These are phyloP conservation scores for Arachis hypogaea DNA, from an alignment of 306 rosid genomes.

Conservation along the genomic window DNA sequence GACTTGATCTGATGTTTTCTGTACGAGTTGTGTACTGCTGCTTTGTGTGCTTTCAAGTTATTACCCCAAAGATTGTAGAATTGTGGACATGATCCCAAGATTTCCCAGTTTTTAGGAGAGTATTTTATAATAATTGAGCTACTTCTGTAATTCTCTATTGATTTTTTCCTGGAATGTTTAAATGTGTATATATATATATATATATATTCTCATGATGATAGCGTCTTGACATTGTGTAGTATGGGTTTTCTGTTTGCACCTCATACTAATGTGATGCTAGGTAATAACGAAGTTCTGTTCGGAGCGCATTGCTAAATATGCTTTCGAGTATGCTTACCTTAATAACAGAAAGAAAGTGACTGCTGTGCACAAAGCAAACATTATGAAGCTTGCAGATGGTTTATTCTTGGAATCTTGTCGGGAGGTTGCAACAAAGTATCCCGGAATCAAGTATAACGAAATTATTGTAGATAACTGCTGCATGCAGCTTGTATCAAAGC, in stretches of 20 bases:
- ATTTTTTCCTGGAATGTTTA: slow-evolving; percentile 16
- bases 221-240: slow-evolving; percentile 10
- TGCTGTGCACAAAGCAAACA: slow-evolving; percentile 97
- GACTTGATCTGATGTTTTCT: not conserved
- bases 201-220: slow-evolving; percentile 17
- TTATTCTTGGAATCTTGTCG: slow-evolving; percentile 86
- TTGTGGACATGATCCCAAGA: slow-evolving; percentile 13
- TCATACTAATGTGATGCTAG: slow-evolving; percentile 60
- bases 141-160: not conserved
- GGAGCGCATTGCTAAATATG: slow-evolving; percentile 82
- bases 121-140: slow-evolving; percentile 26
- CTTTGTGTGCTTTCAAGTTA: not conserved
- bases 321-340: slow-evolving; percentile 88
- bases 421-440: slow-evolving; percentile 73
- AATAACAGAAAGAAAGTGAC: slow-evolving; percentile 94
- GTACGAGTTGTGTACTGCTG: slow-evolving; percentile 5
- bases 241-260: slow-evolving; percentile 42
- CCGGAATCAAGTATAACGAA: slow-evolving; percentile 72
- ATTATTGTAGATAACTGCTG: slow-evolving; percentile 91
- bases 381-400: slow-evolving; percentile 93
- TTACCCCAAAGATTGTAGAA: not conserved
- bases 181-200: slow-evolving; percentile 10
- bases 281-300: slow-evolving; percentile 95
- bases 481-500: slow-evolving; percentile 93
- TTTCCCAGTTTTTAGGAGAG: slow-evolving; percentile 11